Evolutionary conservation across 2,329 filamentous ascomycete genomes (phyloP).

Genomic region (Epichloe hybrida): DNA sequence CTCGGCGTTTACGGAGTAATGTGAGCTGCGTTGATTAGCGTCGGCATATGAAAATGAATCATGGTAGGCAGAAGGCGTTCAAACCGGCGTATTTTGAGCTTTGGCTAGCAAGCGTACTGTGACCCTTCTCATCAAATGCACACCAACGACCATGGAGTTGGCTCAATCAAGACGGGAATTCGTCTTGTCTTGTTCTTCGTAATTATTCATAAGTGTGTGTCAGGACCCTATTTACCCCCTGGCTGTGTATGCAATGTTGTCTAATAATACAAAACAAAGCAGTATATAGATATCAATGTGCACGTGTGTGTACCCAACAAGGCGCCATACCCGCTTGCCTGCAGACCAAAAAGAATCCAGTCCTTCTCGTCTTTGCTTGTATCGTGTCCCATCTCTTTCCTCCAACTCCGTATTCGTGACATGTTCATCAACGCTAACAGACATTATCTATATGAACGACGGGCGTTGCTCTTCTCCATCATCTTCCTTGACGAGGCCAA

Average conservation of each 20-base stretch:
- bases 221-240: neutral
- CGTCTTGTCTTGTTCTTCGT: neutral
- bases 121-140: neutral
- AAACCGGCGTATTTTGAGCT: neutral
- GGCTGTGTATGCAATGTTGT: neutral
- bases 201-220: neutral
- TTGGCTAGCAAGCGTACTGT: neutral
- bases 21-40: neutral
- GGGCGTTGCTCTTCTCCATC: neutral
- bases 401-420: neutral
- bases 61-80: neutral
- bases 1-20: neutral
- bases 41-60: neutral
- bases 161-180: no score
- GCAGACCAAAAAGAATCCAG: neutral
- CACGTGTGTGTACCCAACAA: neutral
- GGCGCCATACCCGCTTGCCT: neutral
- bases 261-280: constrained; percentile 1
- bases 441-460: neutral
- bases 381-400: neutral
- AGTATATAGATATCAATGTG: neutral
- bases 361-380: neutral
- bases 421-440: neutral
- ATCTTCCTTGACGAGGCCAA: constrained; percentile 64
- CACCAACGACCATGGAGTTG: no score